Conservation (phyloP, 495 filamentous ascomycete species). For the Neurospora sp. region DNA sequence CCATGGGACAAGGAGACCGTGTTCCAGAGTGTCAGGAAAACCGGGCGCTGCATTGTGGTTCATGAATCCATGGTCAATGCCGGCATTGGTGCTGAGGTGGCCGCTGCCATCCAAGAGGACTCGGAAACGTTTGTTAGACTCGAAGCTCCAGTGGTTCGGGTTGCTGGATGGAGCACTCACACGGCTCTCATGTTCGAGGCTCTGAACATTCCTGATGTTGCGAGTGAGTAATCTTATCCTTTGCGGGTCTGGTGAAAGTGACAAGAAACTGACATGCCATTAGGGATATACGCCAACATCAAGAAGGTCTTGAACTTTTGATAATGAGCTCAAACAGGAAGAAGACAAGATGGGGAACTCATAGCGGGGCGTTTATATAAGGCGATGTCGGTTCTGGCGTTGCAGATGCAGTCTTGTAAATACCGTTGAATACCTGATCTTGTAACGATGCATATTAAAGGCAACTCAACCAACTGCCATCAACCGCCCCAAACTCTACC, state of each 20-base stretch:
- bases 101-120: slow-evolving; percentile 81
- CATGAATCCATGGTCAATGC: slow-evolving; percentile 96
- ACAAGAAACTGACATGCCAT: not conserved
- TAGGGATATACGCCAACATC: slow-evolving; percentile 44
- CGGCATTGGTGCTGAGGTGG: slow-evolving; percentile 87
- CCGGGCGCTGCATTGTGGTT: slow-evolving; percentile 81
- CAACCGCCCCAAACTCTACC: not conserved
- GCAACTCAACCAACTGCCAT: not conserved
- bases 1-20: slow-evolving; percentile 90
- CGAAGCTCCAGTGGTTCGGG: slow-evolving; percentile 84
- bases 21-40: slow-evolving; percentile 77
- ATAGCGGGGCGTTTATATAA: not conserved
- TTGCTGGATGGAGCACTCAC: slow-evolving; percentile 89
- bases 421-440: not conserved
- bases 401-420: not conserved
- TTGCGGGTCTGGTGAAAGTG: not conserved
- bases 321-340: not conserved
- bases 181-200: slow-evolving; percentile 73
- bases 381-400: not conserved
- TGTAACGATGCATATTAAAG: not conserved
- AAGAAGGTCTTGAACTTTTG: slow-evolving; percentile 38
- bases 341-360: not conserved
- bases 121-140: slow-evolving; percentile 70
- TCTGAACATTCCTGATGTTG: slow-evolving; percentile 84
- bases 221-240: slow-evolving; percentile 52